These are phyloP conservation scores for Yarrowia osloensis DNA, from an alignment of 805 yeast genomes.

Conservation along the genomic window DNA sequence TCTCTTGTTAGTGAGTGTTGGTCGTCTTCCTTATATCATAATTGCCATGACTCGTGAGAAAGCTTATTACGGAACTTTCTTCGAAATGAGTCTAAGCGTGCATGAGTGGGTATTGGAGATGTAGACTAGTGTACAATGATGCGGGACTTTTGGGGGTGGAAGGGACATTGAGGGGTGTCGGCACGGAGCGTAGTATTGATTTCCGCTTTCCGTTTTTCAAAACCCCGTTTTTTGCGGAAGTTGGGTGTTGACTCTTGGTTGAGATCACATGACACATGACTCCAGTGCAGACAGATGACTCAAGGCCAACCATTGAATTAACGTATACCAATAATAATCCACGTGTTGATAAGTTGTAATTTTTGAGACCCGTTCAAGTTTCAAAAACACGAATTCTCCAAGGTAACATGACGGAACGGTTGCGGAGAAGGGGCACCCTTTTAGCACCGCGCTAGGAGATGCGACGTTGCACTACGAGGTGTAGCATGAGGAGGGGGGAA, in stretches of 20 bases:
- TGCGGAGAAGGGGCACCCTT: not conserved
- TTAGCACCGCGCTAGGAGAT: not conserved
- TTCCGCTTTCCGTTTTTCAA: not conserved
- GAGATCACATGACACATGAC: not conserved
- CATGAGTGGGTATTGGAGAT: not conserved
- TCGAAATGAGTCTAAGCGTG: not conserved
- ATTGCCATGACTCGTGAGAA: slow-evolving; percentile 11
- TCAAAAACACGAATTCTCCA: too few species aligned
- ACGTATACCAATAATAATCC: not conserved
- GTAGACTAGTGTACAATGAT: not conserved
- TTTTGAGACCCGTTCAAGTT: too few species aligned
- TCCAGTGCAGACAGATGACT: not conserved
- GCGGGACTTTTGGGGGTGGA: not conserved
- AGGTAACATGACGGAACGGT: not conserved
- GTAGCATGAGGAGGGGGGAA: not conserved
- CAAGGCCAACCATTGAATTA: not conserved
- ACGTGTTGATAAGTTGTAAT: not conserved
- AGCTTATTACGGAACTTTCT: not conserved
- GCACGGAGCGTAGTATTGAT: not conserved
- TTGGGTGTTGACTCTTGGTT: too few species aligned
- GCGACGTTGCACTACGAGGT: not conserved
- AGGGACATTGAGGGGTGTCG: not conserved
- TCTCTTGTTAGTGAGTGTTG: too few species aligned
- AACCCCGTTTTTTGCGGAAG: too few species aligned
- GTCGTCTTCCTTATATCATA: not conserved